These are phyloP conservation scores for Trichoderma koningii DNA, from an alignment of 2,329 filamentous ascomycete species.

Conservation along the genomic window DNA sequence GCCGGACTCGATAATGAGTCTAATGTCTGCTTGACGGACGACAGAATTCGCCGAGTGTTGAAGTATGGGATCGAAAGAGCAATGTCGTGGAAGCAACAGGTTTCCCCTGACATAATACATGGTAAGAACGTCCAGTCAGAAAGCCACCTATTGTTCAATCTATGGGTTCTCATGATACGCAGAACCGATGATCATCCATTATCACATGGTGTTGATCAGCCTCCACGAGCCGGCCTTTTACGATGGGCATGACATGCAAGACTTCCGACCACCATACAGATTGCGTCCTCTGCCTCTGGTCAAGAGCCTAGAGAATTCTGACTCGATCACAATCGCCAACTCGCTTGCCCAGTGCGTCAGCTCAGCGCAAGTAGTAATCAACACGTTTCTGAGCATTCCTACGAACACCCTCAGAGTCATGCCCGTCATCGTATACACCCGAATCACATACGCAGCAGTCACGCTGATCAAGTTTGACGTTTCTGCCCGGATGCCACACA, in stretches of 20 bases:
- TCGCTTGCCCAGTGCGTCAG: not conserved
- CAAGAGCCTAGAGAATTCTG: not conserved
- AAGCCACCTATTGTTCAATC: not conserved
- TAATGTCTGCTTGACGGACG: not conserved
- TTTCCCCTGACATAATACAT: not conserved
- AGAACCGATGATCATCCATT: conserved; percentile 1
- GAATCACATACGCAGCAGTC: not conserved
- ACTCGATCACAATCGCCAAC: not conserved
- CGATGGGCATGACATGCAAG: not conserved
- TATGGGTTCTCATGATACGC: not conserved
- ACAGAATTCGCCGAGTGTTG: not conserved
- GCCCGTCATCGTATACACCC: not conserved
- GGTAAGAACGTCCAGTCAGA: not conserved
- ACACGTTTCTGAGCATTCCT: not conserved
- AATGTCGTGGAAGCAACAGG: not conserved
- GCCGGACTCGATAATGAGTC: not conserved
- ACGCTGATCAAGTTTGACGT: conserved; percentile 4
- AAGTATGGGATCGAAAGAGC: not conserved
- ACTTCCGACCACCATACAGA: not conserved
- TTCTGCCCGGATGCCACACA: not conserved
- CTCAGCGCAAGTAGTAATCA: not conserved
- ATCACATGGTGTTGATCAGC: not conserved
- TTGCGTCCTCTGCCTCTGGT: not conserved
- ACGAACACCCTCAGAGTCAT: not conserved
- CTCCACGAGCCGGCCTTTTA: conserved; percentile 1